Evolutionary conservation across 768 basidiomycete genomes (phyloP).

Genomic region (Lactarius trivialis): DNA sequence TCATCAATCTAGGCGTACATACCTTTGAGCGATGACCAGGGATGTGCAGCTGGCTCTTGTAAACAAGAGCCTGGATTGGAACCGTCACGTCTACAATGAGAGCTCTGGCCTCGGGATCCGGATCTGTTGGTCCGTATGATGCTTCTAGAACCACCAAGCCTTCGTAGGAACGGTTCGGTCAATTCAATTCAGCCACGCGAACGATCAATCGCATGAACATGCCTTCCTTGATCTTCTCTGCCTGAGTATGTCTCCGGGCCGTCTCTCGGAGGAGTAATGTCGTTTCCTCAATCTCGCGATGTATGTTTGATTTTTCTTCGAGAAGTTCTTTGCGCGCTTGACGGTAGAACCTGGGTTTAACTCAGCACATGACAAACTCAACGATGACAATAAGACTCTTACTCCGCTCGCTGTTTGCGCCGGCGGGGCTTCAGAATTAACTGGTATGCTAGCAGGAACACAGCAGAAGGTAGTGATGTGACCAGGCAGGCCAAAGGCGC

Average conservation of each 20-base stretch:
- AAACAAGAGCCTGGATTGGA: conserved; percentile 75
- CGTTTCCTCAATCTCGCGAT: conserved; percentile 58
- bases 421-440: conserved; percentile 51
- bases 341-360: conserved; percentile 51
- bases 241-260: conserved; percentile 54
- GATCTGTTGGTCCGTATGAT: conserved; percentile 53
- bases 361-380: conserved; percentile 14
- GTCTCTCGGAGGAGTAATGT: conserved; percentile 57
- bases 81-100: conserved; percentile 71
- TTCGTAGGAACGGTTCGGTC: conserved; percentile 28
- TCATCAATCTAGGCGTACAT: conserved; percentile 34
- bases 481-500: conserved; percentile 44
- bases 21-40: conserved; percentile 75
- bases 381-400: conserved; percentile 26
- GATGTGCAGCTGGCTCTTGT: conserved; percentile 70
- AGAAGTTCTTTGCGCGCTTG: conserved; percentile 54
- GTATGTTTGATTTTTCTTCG: conserved; percentile 57
- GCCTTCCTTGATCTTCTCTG: conserved; percentile 67
- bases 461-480: conserved; percentile 49
- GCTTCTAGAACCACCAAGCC: conserved; percentile 76
- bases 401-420: conserved; percentile 48
- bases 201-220: conserved; percentile 21
- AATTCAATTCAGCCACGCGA: conserved; percentile 6
- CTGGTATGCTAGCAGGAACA: conserved; percentile 47
- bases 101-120: conserved; percentile 30